These are phyloP conservation scores for Pterocarpus macrocarpus DNA, from an alignment of 306 rosid genomes.

Conservation along the genomic window DNA sequence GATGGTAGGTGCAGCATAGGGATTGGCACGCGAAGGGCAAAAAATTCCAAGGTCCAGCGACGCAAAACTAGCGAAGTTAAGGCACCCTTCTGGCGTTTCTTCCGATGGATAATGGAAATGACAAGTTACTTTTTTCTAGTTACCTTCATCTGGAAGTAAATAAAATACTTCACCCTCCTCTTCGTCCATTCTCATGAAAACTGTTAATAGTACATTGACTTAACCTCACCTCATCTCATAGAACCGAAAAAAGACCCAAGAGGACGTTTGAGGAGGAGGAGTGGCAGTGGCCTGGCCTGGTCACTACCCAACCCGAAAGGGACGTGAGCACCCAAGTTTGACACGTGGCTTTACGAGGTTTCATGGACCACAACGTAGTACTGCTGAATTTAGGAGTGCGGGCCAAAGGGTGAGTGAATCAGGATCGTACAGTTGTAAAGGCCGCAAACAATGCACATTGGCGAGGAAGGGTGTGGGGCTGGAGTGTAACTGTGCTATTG, in stretches of 20 bases:
- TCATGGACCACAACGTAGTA: conserved; percentile 57
- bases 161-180: too few relatives aligned
- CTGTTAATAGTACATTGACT: background rate
- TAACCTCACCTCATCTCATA: background rate
- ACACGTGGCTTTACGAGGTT: conserved; percentile 46
- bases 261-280: background rate
- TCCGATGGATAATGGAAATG: background rate
- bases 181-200: background rate
- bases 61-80: too few relatives aligned
- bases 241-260: conserved; percentile 16
- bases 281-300: conserved; percentile 46
- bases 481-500: too few relatives aligned
- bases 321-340: conserved; percentile 48
- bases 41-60: background rate
- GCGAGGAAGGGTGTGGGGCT: background rate
- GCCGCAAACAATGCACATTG: conserved; percentile 14
- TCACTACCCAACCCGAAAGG: conserved; percentile 44
- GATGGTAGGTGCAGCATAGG: conserved; percentile 19
- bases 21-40: conserved; percentile 31
- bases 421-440: conserved; percentile 4
- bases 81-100: background rate
- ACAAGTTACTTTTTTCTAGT: conserved; percentile 31
- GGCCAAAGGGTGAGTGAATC: conserved; percentile 34
- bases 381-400: conserved; percentile 40
- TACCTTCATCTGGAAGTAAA: background rate